Evolutionary conservation across 2,329 filamentous ascomycete species (phyloP).

Genomic region (Hypoxylon sp.): DNA sequence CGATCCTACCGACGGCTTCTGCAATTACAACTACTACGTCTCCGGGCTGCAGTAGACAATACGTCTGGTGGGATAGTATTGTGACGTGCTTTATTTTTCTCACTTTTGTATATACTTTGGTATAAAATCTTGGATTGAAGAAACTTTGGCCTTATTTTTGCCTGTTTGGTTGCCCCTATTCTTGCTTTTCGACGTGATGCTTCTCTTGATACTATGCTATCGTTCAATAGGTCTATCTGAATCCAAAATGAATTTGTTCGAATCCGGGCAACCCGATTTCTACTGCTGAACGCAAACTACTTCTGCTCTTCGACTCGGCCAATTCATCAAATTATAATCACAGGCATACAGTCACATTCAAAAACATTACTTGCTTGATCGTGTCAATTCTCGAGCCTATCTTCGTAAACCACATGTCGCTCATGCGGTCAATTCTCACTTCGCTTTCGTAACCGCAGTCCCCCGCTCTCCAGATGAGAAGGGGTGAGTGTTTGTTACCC

Average conservation of each 20-base stretch:
- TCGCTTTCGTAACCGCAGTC: neutral
- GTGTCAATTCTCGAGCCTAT: conserved; percentile 25
- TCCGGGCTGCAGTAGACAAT: conserved; percentile 37
- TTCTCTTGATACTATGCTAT: too few species aligned
- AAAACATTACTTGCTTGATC: conserved; percentile 3
- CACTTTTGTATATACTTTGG: too few species aligned
- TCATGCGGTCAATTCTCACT: conserved; percentile 18
- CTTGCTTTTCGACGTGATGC: too few species aligned
- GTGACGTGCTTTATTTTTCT: neutral
- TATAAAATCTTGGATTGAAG: too few species aligned
- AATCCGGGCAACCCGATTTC: too few species aligned
- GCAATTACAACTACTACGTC: conserved; percentile 46
- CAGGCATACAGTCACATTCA: neutral
- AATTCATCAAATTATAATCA: neutral
- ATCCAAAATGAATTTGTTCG: too few species aligned
- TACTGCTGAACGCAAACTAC: neutral
- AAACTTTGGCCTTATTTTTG: too few species aligned
- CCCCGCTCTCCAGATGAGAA: conserved; percentile 6
- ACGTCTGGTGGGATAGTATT: neutral
- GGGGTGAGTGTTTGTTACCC: neutral
- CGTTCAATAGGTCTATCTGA: too few species aligned
- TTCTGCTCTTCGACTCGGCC: neutral
- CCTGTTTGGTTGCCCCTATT: too few species aligned
- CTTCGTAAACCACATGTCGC: conserved; percentile 16
- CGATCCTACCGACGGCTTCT: conserved; percentile 38